Evolutionary conservation across 164 flowering plant species (phyloP), one percentile per base, ranked within the genome.

Genomic region (Liriodendron chinense): DNA sequence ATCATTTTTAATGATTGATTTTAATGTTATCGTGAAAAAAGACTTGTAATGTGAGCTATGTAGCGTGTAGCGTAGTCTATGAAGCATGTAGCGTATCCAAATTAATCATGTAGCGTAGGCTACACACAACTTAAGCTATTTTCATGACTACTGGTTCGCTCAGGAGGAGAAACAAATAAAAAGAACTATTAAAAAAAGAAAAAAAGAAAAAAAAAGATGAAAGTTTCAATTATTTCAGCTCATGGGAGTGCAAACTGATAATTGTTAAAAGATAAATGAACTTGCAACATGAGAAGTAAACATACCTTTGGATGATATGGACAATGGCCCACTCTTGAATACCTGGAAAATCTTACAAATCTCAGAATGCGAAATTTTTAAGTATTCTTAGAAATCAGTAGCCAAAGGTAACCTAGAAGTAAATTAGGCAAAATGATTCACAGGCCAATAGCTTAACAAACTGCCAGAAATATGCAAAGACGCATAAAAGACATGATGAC

Each of bases 241-340:
- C 9, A 24, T 23, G 16, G 47, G 18, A 66, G 69, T 24, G 43
- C 69, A 66, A 66, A 66, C 23, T 63, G 3, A 7, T 66, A 14
- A 4, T 24, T 66, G 20, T 66, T 25, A 14, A 69, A 26, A 75
- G 14, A 59, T 13, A 62, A 34, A 34, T 18, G 59, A 28, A 48
- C 2, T 53, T n/a, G 3, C 21, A 34, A 67, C n/a, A 50, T 7
- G 49, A 62, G 67, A 18, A 70, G 62, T 71, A 65, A 26, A 67
- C 86, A 75, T 67, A 86, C 91, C 93, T 89, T 87, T 91, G 50
- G 96, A 90, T 70, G 96, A 89, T 74, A 91, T 72, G 81, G 82
- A 85, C 48, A 91, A 86, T 50, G 93, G 89, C 48, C 96, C 96
- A 68, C 92, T 91, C 86, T 91, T 91, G 84, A 88, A 90, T 75